Base-by-base conservation (phyloP, 2,329 filamentous ascomycete genomes). In the Aspergillus hiratsukae region DNA sequence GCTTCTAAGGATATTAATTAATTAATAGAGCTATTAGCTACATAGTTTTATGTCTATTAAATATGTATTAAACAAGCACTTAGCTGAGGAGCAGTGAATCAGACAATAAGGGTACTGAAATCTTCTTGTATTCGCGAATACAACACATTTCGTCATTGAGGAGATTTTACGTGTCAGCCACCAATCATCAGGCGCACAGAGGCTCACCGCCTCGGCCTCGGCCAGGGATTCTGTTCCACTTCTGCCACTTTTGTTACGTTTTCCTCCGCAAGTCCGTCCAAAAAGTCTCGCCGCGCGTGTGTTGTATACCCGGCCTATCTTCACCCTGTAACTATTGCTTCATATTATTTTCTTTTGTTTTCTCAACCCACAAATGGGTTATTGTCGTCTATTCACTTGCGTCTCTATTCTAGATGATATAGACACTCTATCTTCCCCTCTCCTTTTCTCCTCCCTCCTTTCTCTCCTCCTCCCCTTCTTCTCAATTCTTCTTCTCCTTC, bases 201-300 rank as follows among this genome's bases (percentile, higher is more conserved):
- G 19, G 6, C 49, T 57, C 49, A 59, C 57, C 57, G 57, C 57
- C 57, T 45, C 29, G 25, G 19, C 40, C 41, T 49, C 55, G 45
- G 37, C 40, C 41, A 53, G 25, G 52, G 29, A 40, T 50, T 41
- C 48, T 35, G 52, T 49, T 48, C 52, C 48, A 53, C 48, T 56
- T 56, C 54, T 40, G 51, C 54, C 65, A 61, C 61, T 61, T 62
- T 66, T 62, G 62, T 54, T 55, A 51, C 52, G 43, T 46, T 64
- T 61, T 53, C 58, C 60, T 63, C 58, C 54, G 52, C 49, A 57
- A 49, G n/a, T 55, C 54, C 54, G 57, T 55, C 49, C 58, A 48
- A 53, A 45, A 55, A 55, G 53, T 52, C 49, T 53, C 53, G 43
- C 43, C 43, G 43, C 43, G 43, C 43, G 43, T 37, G 31, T 46